Conservation (phyloP, 805 yeast species). For the Middelhovenomyces tepae region DNA sequence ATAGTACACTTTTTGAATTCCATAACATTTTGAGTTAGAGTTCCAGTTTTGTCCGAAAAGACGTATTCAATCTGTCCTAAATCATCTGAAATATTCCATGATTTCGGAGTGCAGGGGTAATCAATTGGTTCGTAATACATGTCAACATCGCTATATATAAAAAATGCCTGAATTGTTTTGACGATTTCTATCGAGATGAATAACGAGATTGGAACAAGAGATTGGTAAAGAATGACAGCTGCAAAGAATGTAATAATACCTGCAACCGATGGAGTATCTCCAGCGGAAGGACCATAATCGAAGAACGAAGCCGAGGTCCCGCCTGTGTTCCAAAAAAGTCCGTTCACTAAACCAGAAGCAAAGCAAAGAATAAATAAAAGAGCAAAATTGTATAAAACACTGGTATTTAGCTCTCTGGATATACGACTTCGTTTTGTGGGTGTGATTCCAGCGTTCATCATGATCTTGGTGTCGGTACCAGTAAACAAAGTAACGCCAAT, state of each 20-base stretch:
- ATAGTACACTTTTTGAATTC: constrained; percentile 71
- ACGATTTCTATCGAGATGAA: constrained; percentile 73
- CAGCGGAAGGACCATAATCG: constrained; percentile 56
- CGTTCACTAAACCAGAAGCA: constrained; percentile 62
- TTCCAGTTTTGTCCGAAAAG: constrained; percentile 79
- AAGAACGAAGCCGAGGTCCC: constrained; percentile 43
- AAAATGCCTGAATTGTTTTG: constrained; percentile 67
- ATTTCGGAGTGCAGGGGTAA: constrained; percentile 70
- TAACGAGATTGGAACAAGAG: constrained; percentile 71
- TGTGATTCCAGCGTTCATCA: constrained; percentile 69
- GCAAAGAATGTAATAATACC: constrained; percentile 67
- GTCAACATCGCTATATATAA: constrained; percentile 58
- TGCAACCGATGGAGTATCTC: constrained; percentile 49
- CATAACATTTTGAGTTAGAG: constrained; percentile 76
- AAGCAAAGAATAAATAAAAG: constrained; percentile 58
- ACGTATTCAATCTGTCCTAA: constrained; percentile 76
- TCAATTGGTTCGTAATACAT: constrained; percentile 65
- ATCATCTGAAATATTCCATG: constrained; percentile 80
- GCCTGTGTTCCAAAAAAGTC: constrained; percentile 43
- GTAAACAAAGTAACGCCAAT: constrained; percentile 70
- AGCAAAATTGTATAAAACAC: constrained; percentile 54
- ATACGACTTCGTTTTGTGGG: constrained; percentile 65
- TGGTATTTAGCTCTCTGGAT: constrained; percentile 55
- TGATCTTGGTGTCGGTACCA: constrained; percentile 66
- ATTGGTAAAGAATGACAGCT: constrained; percentile 62